Evolutionary conservation across 768 basidiomycete genomes (phyloP), one percentile per base, ranked within the genome.

Genomic region (Gloeopeniophorella convolvens): DNA sequence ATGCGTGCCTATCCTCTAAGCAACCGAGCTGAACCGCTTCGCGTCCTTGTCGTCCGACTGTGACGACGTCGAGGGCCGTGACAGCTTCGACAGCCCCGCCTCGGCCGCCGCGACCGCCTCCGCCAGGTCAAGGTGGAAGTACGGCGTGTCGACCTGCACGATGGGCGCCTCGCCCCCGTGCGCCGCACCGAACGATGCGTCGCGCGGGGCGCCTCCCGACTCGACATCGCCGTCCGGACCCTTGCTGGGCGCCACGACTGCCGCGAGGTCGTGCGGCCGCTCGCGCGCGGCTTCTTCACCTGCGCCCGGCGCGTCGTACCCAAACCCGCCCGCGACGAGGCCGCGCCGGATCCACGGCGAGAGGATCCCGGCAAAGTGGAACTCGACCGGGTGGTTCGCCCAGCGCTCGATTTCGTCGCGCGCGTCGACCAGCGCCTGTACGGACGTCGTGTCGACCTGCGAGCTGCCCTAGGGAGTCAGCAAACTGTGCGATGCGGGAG

Each of bases 271-370:
- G 18, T 67, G 69, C 10, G 74, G 74, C 0, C 46, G 24, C 66
- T 56, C 16, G 62, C 65, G n/a, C n/a, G n/a, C n/a, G n/a, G n/a
- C n/a, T n/a, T n/a, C n/a, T n/a, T n/a, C n/a, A n/a, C n/a, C 8
- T 69, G 65, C 3, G 68, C 53, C 2, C 73, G 63, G 12, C 65
- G 63, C n/a, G n/a, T 89, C 87, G 16, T 74, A 74, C 7, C 95
- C 95, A 63, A 98, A 98, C 2, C 91, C 91, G 51, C 86, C 94
- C 4, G 93, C 90, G 40, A 91, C 69, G 28, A 94, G 75, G 4
- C 89, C 89, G 42, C 94, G 85, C 47, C 86, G 80, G 51, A 91
- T 89, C 95, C 94, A 99, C 0, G 92, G 92, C 1, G 90, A 92
- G 47, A 94, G 79, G 30, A 97, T 74, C 30, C 87, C 81, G 4